Conservation (phyloP, 805 yeast genomes). For the Ogataea methylovora region DNA sequence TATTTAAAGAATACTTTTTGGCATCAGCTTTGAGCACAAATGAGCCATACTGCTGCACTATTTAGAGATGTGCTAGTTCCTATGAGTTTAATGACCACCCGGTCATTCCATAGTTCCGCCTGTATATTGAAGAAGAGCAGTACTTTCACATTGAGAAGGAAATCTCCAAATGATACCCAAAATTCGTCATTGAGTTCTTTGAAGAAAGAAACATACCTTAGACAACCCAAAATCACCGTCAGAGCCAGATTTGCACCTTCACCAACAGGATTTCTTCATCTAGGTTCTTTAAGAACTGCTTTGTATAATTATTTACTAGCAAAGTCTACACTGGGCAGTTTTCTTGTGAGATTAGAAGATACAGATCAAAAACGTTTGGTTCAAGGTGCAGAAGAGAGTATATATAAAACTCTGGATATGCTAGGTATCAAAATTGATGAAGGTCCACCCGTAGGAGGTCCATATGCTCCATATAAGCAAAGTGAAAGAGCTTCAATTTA, state of each 20-base stretch:
- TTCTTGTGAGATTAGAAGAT: conserved; percentile 80
- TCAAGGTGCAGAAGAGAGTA: conserved; percentile 73
- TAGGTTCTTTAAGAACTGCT: conserved; percentile 93
- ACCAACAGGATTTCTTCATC: conserved; percentile 91
- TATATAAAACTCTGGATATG: conserved; percentile 73
- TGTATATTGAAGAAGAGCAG: no score
- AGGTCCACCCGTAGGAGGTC: conserved; percentile 67
- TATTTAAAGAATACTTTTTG: no score
- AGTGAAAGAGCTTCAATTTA: conserved; percentile 72
- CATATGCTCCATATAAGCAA: conserved; percentile 83
- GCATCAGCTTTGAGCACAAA: no score
- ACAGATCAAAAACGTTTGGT: conserved; percentile 82
- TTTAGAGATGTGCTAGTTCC: no score
- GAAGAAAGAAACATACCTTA: background rate
- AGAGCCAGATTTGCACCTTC: conserved; percentile 96
- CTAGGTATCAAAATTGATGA: conserved; percentile 73
- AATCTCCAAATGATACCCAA: no score
- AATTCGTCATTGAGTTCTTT: no score
- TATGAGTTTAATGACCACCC: no score
- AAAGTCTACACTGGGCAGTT: conserved; percentile 68
- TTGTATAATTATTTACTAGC: conserved; percentile 84
- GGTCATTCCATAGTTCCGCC: no score
- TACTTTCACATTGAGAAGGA: no score
- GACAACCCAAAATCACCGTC: conserved; percentile 44
- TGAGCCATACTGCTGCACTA: no score